A percentile compares a stretch with the other conserved stretches of the same genome.
Conservation (phyloP, 2,329 filamentous ascomycete species). For the Lasiodiplodia theobromae region DNA sequence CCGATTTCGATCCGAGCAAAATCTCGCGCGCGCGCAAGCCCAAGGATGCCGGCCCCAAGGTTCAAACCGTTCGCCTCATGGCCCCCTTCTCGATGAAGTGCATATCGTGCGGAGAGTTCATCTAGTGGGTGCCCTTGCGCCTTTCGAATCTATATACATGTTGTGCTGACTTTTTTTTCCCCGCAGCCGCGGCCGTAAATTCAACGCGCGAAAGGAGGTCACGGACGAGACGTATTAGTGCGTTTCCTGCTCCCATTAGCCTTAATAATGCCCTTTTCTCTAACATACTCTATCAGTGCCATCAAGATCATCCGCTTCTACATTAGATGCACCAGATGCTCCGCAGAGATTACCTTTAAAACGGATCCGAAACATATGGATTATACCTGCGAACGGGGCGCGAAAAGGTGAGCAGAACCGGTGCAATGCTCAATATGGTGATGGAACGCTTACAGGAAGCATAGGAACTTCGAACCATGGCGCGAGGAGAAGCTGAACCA, state of each 20-base stretch:
- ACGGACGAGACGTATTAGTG: constrained; percentile 85
- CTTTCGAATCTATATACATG: too few relatives aligned
- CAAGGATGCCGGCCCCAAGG: constrained; percentile 77
- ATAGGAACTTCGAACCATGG: constrained; percentile 90
- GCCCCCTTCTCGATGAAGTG: constrained; percentile 85
- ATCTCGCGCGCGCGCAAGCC: constrained; percentile 72
- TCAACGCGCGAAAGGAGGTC: constrained; percentile 94
- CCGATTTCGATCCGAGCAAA: constrained; percentile 89
- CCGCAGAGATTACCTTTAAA: constrained; percentile 86
- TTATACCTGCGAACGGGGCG: constrained; percentile 81
- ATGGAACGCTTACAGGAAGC: too few relatives aligned
- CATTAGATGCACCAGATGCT: constrained; percentile 84
- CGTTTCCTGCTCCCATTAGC: too few relatives aligned
- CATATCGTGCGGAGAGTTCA: constrained; percentile 75
- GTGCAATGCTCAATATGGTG: too few relatives aligned
- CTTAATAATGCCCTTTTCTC: too few relatives aligned
- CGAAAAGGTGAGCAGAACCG: constrained; percentile 60
- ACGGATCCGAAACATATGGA: constrained; percentile 91
- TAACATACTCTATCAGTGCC: constrained; percentile 42
- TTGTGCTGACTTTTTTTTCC: too few relatives aligned
- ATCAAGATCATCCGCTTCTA: constrained; percentile 92
- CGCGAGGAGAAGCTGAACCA: constrained; percentile 69
- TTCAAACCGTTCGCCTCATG: constrained; percentile 90
- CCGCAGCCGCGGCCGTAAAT: constrained; percentile 72
- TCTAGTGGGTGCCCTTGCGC: constrained; percentile 59